Base-by-base conservation (phyloP, 805 yeast species). In the Nakazawaea pomicola region DNA sequence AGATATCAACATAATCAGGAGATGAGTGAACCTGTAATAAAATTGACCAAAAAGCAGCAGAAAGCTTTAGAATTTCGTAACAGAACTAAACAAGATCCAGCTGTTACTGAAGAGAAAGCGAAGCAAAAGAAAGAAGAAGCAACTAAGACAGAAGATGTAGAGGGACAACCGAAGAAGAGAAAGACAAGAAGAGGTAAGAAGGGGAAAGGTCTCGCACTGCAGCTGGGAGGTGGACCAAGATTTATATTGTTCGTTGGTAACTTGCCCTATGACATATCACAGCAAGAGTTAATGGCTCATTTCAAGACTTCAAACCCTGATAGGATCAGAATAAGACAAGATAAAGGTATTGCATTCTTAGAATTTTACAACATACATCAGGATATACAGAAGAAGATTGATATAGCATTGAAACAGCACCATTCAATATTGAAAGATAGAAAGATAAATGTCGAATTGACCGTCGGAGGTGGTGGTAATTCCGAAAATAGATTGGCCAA, bases 401-500 rank as follows among this genome's bases (percentile, higher is more conserved):
- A 88, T 53, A 70, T 76, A 34, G 97, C 97, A 0, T 68, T 93
- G 51, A 69, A 83, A 48, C 74, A 85, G 69, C 96, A 93, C 60
- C 95, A 87, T 61, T 71, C 91, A 3, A 53, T 67, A 8, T 57
- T 91, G 48, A 72, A 76, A 43, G 71, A 74, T 33, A 72, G 96
- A 50, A 87, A 81, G 58, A 90, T 93, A 55, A 93, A 93, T 56
- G 97, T 93, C 27, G 99, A 93, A 60, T 71, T 93, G 52, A 93
- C 98, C 2, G 99, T 88, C 38, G 99, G 99, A 43, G 99, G 99
- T 31, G 99, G 99, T 36, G 97, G 97, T 43, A 91, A 91, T 58
- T 80, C 95, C 8, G 65, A 72, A 44, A 70, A 66, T 31, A 67
- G 95, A 54, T 52, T 76, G 35, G 72, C 75, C 41, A 93, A 93